Conservation (phyloP, 345 rosid genomes). For the Populus nigra region DNA sequence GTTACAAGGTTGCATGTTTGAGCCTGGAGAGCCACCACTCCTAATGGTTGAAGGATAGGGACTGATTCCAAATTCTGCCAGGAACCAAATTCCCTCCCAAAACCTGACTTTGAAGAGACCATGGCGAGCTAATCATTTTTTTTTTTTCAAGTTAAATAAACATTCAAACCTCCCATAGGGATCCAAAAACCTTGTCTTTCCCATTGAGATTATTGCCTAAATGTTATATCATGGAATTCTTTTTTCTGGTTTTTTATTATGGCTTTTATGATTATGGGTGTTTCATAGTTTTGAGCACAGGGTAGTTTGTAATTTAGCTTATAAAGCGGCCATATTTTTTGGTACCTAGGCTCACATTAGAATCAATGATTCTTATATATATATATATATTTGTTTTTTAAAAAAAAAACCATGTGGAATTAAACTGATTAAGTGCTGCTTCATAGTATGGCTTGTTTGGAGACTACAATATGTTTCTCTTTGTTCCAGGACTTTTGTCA, state of each 20-base stretch:
- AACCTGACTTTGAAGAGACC: not conserved
- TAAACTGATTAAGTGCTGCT: constrained; percentile 2
- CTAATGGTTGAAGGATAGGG: not conserved
- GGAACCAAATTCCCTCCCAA: not conserved
- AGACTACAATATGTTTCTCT: constrained; percentile 9
- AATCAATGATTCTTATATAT: constrained; percentile 2
- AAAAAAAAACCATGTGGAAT: not conserved
- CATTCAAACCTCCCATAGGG: not conserved
- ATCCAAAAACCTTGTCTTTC: not conserved
- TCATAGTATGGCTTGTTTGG: constrained; percentile 5
- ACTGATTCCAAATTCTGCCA: not conserved
- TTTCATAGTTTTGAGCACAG: not conserved
- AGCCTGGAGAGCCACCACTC: not conserved
- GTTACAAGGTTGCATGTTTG: not conserved
- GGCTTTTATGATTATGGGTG: not conserved
- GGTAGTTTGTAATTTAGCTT: not conserved
- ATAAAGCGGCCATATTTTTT: not conserved
- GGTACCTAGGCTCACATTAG: not conserved
- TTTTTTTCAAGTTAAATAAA: not conserved
- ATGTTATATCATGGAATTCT: not conserved
- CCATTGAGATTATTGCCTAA: not conserved
- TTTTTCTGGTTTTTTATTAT: not conserved
- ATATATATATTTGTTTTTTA: not conserved
- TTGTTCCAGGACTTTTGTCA: constrained; percentile 54
- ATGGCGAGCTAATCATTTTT: not conserved